Percentiles rank a stretch among this genome's conserved stretches.
phyloP scores from a whole-genome alignment of 768 basidiomycete species.

The Naematelia encephala region DNA sequence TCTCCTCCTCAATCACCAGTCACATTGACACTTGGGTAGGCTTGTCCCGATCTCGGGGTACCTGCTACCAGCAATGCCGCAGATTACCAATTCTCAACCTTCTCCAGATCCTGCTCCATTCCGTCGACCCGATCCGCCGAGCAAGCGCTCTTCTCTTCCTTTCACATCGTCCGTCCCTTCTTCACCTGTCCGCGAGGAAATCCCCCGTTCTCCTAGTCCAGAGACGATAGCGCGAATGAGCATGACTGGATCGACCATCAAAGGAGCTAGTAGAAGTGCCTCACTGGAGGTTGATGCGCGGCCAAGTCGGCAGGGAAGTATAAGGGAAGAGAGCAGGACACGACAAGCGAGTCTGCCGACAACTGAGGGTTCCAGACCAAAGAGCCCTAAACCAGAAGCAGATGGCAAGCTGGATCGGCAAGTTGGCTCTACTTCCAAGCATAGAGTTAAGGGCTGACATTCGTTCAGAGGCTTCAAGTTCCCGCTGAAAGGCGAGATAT shows the following conservation, averaged over 20 bases:
- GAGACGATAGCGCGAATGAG: slow-evolving; percentile 50
- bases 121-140: slow-evolving; percentile 40
- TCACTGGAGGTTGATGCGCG: slow-evolving; percentile 3
- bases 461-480: slow-evolving; percentile 44
- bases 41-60: slow-evolving; percentile 46
- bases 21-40: slow-evolving; percentile 21
- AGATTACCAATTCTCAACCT: slow-evolving; percentile 14
- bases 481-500: slow-evolving; percentile 21
- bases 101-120: slow-evolving; percentile 36
- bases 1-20: neutral
- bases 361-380: slow-evolving; percentile 27
- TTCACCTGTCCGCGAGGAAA: slow-evolving; percentile 25
- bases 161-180: slow-evolving; percentile 36
- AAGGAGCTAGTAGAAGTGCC: slow-evolving; percentile 5
- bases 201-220: slow-evolving; percentile 36
- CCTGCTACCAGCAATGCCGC: slow-evolving; percentile 33
- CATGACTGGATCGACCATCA: slow-evolving; percentile 25
- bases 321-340: slow-evolving; percentile 13
- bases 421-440: neutral
- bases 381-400: slow-evolving; percentile 48
- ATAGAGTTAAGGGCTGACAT: neutral
- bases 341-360: slow-evolving; percentile 25
- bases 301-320: slow-evolving; percentile 5
- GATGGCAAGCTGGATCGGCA: slow-evolving; percentile 48
- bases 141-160: slow-evolving; percentile 39